Conservation (phyloP, 129 eudicot species). For the carrot (Daucus carota) region DH1_v3.0 NC_030387.2:5725501-5726000, state of each 20-base stretch:
- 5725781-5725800: background rate
- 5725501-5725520: background rate
- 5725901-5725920: background rate
- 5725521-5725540: background rate
- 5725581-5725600: background rate
- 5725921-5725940: background rate
- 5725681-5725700: no score
- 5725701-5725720: background rate
- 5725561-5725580: background rate
- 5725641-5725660: slow-evolving; percentile 1
- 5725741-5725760: background rate
- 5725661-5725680: background rate
- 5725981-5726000: background rate
- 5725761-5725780: background rate
- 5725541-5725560: background rate
- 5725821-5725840: background rate
- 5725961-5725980: background rate
- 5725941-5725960: background rate
- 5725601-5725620: background rate
- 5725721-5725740: background rate
- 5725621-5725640: slow-evolving; percentile 4
- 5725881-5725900: background rate
- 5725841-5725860: background rate
- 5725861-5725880: background rate
- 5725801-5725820: background rate